Evolutionary conservation across 2,329 filamentous ascomycete genomes (phyloP).

Genomic region (Xylaria sp.): DNA sequence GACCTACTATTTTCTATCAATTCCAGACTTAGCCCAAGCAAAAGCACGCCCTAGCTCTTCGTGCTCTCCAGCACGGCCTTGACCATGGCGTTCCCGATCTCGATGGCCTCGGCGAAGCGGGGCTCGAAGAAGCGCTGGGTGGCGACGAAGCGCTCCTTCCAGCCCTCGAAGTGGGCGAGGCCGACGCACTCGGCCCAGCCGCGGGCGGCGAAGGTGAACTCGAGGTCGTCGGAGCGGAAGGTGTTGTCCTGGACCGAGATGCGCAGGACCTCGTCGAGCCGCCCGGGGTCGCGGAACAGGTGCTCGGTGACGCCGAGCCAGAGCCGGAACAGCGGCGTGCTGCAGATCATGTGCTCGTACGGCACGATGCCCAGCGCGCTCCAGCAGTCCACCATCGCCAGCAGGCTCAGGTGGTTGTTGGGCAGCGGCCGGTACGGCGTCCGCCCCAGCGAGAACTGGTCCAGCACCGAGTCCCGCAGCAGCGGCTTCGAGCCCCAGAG

Average conservation of each 20-base stretch:
- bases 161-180: conserved; percentile 90
- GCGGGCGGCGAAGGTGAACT: conserved; percentile 95
- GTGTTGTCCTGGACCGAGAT: conserved; percentile 88
- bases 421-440: conserved; percentile 55
- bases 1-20: neutral
- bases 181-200: conserved; percentile 95
- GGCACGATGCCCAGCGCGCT: conserved; percentile 89
- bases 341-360: conserved; percentile 99
- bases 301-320: conserved; percentile 98
- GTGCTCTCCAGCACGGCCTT: conserved; percentile 89
- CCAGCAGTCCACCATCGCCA: conserved; percentile 99
- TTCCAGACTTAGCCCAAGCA: neutral
- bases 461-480: conserved; percentile 80
- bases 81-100: conserved; percentile 95
- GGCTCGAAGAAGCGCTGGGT: conserved; percentile 93
- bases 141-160: conserved; percentile 85
- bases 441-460: conserved; percentile 78
- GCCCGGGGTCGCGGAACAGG: conserved; percentile 78
- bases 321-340: conserved; percentile 92
- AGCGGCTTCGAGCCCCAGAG: conserved; percentile 67
- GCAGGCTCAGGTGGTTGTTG: conserved; percentile 90
- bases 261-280: conserved; percentile 82
- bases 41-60: conserved; percentile 36
- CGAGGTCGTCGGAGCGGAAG: conserved; percentile 92
- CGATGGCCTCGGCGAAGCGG: conserved; percentile 82